Base-by-base conservation (phyloP, 768 basidiomycete genomes). In the Termitomyces sp. region DNA sequence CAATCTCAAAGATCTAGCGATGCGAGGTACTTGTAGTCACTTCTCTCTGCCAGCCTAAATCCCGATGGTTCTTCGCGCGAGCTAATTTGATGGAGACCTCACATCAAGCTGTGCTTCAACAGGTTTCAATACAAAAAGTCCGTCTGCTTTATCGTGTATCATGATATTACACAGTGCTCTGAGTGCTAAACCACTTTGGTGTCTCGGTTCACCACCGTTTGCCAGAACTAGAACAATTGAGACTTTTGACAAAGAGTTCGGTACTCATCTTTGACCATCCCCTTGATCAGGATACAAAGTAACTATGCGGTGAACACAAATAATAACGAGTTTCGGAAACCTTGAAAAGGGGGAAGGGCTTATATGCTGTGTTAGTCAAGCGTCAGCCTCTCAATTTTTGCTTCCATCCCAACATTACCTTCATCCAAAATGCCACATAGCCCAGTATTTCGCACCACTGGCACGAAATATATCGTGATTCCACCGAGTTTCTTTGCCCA, bases 401-500 rank as follows among this genome's bases (percentile, higher is more conserved):
- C 5, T n/a, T 18, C n/a, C 16, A 43, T 42, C 24, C 20, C 20
- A 10, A 43, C 8, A 13, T 14, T 45, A 14, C 16, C n/a, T 30
- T 24, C 8, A 10, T 14, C 2, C 22, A 30, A 54, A 9, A 56
- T 56, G 55, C 10, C 45, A 14, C 36, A 48, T 48, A 30, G 36
- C 26, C 22, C 37, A 24, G 37, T 18, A 27, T 33, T 56, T 40
- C 46, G 37, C 30, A n/a, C 36, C 26, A 30, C 55, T 30, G 33
- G 27, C 46, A 37, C 37, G 13, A 56, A 20, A 49, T 32, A 48
- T 20, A 13, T 37, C 30, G 27, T 9, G 14, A 56, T 56, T 24
- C 55, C 55, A 13, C 10, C 55, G 22, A 56, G 46, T 32, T 45
- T 30, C 20, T 56, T 56, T 49, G n/a, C 40, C 32, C 46, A 45